Evolutionary conservation across 1,139 yeast genomes (phyloP), one percentile per base, ranked within the genome.

Genomic region (Geotrichum cucujoidarum): DNA sequence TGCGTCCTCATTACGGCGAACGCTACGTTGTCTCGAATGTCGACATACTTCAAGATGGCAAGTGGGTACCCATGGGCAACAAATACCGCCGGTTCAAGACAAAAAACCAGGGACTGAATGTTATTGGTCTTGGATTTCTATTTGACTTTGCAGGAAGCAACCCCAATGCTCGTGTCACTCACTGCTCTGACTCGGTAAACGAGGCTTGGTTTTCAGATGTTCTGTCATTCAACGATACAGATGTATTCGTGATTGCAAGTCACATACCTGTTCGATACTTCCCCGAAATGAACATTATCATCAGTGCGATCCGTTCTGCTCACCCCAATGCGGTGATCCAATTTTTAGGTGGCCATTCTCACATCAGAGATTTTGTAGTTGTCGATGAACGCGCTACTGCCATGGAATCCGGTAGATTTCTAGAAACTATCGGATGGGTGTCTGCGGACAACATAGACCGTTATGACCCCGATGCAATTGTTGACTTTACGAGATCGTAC

Each of bases 321-420:
- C 83, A 77, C 59, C 90, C 95, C 1, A 60, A 72, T 24, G 74
- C 76, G 0, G 73, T 81, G 1, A 85, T 92, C 45, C 95, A 88
- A 60, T 85, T 85, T 61, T 82, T 92, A 64, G 97, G 97, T 0
- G 98, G 97, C 0, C 98, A 92, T 66, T 81, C 95, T 36, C 98
- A 92, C 64, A 80, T 92, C 33, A 73, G 98, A 54, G 97, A 92
- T 66, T 90, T 83, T 63, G 74, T 77, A 4, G 71, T 80, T 4
- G 73, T 80, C 52, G 98, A 92, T 62, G 67, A 70, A 1, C 70
- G 69, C 48, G 77, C 94, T 27, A 79, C 87, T 0, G 96, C 83
- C 0, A 65, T 92, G 24, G 95, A 90, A 66, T 85, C 95, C 59
- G 98, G 98, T 0, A 73, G 97, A 46, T 92, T 85, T 60, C 78